Percentiles rank a stretch among this genome's conserved stretches.
phyloP scores from a whole-genome alignment of 495 filamentous ascomycete species.

The Daldinia loculata region DNA sequence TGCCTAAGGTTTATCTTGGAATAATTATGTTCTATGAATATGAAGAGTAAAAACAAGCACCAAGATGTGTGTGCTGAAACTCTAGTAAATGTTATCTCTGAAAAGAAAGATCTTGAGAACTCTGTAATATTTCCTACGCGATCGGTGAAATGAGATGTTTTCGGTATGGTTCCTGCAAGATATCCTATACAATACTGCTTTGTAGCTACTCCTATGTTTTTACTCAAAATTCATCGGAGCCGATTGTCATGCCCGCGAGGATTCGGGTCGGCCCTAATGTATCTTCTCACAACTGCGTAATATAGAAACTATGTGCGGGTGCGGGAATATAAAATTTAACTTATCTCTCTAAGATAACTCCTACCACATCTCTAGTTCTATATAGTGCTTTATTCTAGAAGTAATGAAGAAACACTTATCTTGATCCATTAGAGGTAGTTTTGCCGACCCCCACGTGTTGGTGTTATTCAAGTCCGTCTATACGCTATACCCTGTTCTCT shows the following conservation, averaged over 20 bases:
- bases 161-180: too few relatives aligned
- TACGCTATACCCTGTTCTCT: background rate
- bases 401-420: background rate
- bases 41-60: background rate
- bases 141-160: too few relatives aligned
- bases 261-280: too few relatives aligned
- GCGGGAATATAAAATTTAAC: too few relatives aligned
- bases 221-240: too few relatives aligned
- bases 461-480: background rate
- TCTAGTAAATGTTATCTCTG: background rate
- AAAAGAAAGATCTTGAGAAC: background rate
- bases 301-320: too few relatives aligned
- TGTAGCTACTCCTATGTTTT: too few relatives aligned
- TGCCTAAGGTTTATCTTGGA: too few relatives aligned
- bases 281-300: too few relatives aligned
- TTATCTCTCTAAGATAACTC: background rate
- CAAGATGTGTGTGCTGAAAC: background rate
- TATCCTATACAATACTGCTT: too few relatives aligned
- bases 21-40: background rate
- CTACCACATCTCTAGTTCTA: background rate
- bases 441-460: background rate
- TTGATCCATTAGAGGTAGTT: background rate
- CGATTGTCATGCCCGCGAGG: too few relatives aligned
- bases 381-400: background rate
- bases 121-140: too few relatives aligned